Evolutionary conservation across 352 stramenopile genomes (phyloP).

Genomic region (Albugo laibachii): DNA sequence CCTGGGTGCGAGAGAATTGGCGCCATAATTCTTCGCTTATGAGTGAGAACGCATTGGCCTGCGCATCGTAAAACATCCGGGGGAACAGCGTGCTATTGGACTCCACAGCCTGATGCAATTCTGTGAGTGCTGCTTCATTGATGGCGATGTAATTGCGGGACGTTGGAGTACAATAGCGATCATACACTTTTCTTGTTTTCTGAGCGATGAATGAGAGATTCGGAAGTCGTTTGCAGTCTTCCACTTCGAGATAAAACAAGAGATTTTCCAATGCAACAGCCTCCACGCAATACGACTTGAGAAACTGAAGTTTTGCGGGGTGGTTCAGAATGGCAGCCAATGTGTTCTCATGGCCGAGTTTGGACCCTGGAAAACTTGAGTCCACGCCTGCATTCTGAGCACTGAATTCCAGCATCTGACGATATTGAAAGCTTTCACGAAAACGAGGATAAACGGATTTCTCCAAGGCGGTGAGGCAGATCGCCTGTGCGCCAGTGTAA

Average conservation of each 20-base stretch:
- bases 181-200: conserved; percentile 58
- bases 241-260: conserved; percentile 69
- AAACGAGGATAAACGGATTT: conserved; percentile 60
- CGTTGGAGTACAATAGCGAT: conserved; percentile 34
- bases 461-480: conserved; percentile 46
- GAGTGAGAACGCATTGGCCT: conserved; percentile 25
- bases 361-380: conserved; percentile 17
- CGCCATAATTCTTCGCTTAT: conserved; percentile 59
- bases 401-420: conserved; percentile 59
- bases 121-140: conserved; percentile 13
- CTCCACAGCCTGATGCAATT: conserved; percentile 29
- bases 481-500: conserved; percentile 35
- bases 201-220: conserved; percentile 68
- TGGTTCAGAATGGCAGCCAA: conserved; percentile 38
- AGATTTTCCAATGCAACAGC: conserved; percentile 61
- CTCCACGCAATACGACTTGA: conserved; percentile 78
- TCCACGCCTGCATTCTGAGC: conserved; percentile 10
- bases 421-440: conserved; percentile 48
- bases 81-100: conserved; percentile 22
- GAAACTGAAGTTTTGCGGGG: conserved; percentile 54
- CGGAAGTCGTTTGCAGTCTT: conserved; percentile 64
- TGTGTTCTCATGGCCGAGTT: conserved; percentile 4
- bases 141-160: conserved; percentile 29
- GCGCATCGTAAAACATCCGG: conserved; percentile 52
- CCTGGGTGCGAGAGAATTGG: conserved; percentile 35